A percentile compares a stretch with the other conserved stretches of the same genome.
phyloP scores from a whole-genome alignment of 2,329 filamentous ascomycete genomes.

The Penicillium sp. region DNA sequence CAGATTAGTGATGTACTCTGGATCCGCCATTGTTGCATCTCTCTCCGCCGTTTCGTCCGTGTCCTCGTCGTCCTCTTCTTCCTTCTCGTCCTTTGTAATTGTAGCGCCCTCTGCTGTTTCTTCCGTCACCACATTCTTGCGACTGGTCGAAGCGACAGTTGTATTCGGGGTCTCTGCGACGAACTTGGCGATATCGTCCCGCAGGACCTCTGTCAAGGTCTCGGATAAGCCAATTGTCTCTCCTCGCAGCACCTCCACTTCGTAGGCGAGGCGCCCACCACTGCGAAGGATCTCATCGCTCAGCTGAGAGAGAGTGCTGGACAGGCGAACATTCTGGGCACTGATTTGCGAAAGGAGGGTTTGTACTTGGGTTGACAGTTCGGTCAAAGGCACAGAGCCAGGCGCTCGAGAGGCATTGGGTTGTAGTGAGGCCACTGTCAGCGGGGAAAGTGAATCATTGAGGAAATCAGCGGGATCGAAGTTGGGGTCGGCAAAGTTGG shows the following conservation, averaged over 20 bases:
- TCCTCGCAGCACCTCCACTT: slow-evolving; percentile 89
- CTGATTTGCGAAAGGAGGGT: slow-evolving; percentile 83
- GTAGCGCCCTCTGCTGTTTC: slow-evolving; percentile 5
- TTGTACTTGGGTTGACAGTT: slow-evolving; percentile 79
- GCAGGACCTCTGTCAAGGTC: slow-evolving; percentile 70
- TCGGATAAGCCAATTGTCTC: slow-evolving; percentile 82
- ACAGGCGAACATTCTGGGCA: slow-evolving; percentile 81
- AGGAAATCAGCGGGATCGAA: slow-evolving; percentile 88
- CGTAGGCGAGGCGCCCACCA: slow-evolving; percentile 84
- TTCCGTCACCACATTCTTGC: slow-evolving; percentile 5
- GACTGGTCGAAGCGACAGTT: not conserved
- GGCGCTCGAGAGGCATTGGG: slow-evolving; percentile 42
- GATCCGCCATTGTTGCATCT: slow-evolving; percentile 44
- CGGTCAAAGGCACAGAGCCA: slow-evolving; percentile 63
- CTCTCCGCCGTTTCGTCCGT: not conserved
- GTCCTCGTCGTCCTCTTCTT: not conserved
- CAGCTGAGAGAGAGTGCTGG: slow-evolving; percentile 78
- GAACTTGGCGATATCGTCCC: slow-evolving; percentile 72
- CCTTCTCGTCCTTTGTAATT: slow-evolving; percentile 3
- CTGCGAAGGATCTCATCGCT: slow-evolving; percentile 94
- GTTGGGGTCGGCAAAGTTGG: slow-evolving; percentile 71
- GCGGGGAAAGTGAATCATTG: slow-evolving; percentile 72
- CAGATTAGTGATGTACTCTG: slow-evolving; percentile 72
- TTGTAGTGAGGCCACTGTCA: slow-evolving; percentile 54
- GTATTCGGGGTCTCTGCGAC: slow-evolving; percentile 49